These are phyloP conservation scores for Cercophora sp. DNA, from an alignment of 495 filamentous ascomycete species.

Conservation along the genomic window DNA sequence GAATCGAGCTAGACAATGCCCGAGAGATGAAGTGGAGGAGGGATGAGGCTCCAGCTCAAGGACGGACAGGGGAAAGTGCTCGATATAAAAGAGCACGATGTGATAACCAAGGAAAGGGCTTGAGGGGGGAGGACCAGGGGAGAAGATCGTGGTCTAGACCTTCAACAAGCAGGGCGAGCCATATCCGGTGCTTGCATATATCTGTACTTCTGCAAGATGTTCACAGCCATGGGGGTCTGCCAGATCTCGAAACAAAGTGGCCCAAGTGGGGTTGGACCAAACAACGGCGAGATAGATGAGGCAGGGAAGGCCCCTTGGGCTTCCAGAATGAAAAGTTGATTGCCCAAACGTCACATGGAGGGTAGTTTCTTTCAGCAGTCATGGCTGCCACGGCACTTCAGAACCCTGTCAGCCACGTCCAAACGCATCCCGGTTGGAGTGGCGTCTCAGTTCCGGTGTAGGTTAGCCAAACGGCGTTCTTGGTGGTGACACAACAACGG, in stretches of 20 bases:
- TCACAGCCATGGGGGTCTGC: background rate
- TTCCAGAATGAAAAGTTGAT: slow-evolving; percentile 28
- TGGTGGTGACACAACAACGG: slow-evolving; percentile 3
- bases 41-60: too few relatives aligned
- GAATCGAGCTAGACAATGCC: too few relatives aligned
- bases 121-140: background rate
- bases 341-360: slow-evolving; percentile 30
- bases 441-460: slow-evolving; percentile 19
- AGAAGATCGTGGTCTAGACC: slow-evolving; percentile 23
- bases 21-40: too few relatives aligned
- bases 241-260: slow-evolving; percentile 11
- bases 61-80: background rate
- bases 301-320: slow-evolving; percentile 11
- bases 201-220: slow-evolving; percentile 1
- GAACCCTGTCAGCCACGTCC: too few relatives aligned
- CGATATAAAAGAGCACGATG: background rate
- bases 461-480: background rate
- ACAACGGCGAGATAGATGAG: slow-evolving; percentile 18
- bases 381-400: slow-evolving; percentile 27
- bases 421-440: background rate
- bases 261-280: slow-evolving; percentile 16
- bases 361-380: slow-evolving; percentile 17
- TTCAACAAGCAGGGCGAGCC: slow-evolving; percentile 1
- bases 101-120: background rate
- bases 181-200: slow-evolving; percentile 7